Base-by-base conservation (phyloP, 2,329 filamentous ascomycete species). In the Tolypocladium album region DNA sequence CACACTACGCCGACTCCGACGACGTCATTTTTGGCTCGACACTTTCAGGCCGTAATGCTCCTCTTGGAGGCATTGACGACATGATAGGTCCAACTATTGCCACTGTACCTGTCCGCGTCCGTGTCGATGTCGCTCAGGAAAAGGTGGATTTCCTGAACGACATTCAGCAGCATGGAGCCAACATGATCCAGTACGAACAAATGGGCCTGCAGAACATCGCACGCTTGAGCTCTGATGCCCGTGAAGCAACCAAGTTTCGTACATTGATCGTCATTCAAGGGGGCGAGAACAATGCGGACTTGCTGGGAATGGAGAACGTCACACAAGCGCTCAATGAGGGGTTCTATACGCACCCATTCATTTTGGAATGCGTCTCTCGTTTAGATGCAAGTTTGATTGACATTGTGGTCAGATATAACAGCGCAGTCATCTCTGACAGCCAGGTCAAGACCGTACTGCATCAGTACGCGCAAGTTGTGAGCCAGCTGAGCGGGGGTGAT, bases 71-170 rank as follows among this genome's bases (percentile, higher is more conserved):
- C 3, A 64, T 74, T 1, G 65, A 67, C 4, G 58, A 63, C 2
- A 67, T 73, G 9, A 60, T 66, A 4, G 72, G 69, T 0, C 70
- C 72, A 9, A 68, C 69, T 0, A 69, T 74, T 36, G 66, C 67
- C 12, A 71, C 69, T 4, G 63, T 74, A 0, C 71, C 71, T 12
- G 55, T 70, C 1, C 62, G 68, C 13, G 55, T 69, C 4, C 53
- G 36, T 4, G 22, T 69, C 5, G 43, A 63, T 7, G 55, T 27
- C n/a, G 22, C 59, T 13, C 59, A 59, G 6, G 60, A 58, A 2
- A 31, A 67, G 27, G 43, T 59, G 24, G 53, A 65, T 9, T 66
- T 64, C 15, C 60, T 71, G 9, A 47, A 61, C 4, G 36, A 60
- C 5, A 58, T 67, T 4, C 60, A 62, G 22, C 36, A 43, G 11